phyloP scores from a whole-genome alignment of 441 rosid genomes.

The Pelargonium fulgidum region DNA sequence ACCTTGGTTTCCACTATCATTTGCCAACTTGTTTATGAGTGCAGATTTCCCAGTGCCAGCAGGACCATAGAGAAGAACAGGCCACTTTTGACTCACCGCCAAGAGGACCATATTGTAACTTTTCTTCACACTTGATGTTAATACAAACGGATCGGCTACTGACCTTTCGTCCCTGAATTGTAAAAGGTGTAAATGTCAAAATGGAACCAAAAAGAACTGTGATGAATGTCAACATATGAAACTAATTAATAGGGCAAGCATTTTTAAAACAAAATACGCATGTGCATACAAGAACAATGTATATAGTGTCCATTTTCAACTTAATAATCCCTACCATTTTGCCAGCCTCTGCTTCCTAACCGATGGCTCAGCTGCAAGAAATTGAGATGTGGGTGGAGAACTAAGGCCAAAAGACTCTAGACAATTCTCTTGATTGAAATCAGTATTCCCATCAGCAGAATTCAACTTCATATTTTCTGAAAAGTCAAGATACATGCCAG shows the following conservation, averaged over 20 bases:
- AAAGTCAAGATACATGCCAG: constrained; percentile 49
- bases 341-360: not conserved
- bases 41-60: constrained; percentile 94
- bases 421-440: too few relatives aligned
- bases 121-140: constrained; percentile 52
- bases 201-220: too few relatives aligned
- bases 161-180: constrained; percentile 49
- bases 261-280: too few relatives aligned
- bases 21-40: constrained; percentile 65
- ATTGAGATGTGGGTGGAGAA: constrained; percentile 29
- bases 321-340: constrained; percentile 33
- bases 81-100: constrained; percentile 89
- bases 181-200: not conserved
- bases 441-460: constrained; percentile 10
- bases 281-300: too few relatives aligned
- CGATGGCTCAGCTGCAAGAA: not conserved
- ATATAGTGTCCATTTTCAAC: too few relatives aligned
- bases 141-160: constrained; percentile 45
- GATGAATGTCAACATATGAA: too few relatives aligned
- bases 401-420: constrained; percentile 17
- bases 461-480: constrained; percentile 26
- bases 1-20: constrained; percentile 69
- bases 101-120: constrained; percentile 73
- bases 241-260: too few relatives aligned
- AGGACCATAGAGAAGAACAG: constrained; percentile 89